Evolutionary conservation across 1,139 yeast genomes (phyloP).

Genomic region (Spathaspora sp.): DNA sequence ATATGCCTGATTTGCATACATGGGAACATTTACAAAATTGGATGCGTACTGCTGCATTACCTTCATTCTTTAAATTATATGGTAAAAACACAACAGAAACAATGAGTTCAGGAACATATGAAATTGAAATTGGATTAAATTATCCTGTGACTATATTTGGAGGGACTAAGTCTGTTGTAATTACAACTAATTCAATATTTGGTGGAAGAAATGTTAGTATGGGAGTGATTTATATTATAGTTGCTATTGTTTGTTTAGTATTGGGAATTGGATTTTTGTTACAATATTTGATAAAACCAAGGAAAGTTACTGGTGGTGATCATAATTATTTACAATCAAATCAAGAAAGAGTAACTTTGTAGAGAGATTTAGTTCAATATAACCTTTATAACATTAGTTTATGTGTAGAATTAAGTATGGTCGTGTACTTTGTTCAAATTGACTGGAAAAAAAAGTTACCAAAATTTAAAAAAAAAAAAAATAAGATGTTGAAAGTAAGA

Average conservation of each 20-base stretch:
- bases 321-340: constrained; percentile 38
- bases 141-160: constrained; percentile 71
- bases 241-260: constrained; percentile 53
- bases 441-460: not conserved
- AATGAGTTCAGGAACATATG: constrained; percentile 58
- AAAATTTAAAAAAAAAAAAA: not conserved
- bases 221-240: constrained; percentile 66
- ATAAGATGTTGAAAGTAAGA: not conserved
- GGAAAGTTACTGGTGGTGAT: constrained; percentile 41
- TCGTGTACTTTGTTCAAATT: not conserved
- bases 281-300: constrained; percentile 49
- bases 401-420: not conserved
- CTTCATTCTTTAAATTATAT: constrained; percentile 66
- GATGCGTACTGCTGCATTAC: constrained; percentile 84
- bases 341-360: not conserved
- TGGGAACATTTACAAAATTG: constrained; percentile 62
- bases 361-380: not conserved
- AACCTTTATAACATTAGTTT: not conserved
- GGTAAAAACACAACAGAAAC: constrained; percentile 53
- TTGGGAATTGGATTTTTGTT: constrained; percentile 47
- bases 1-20: constrained; percentile 63
- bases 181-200: constrained; percentile 64
- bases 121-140: constrained; percentile 58
- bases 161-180: constrained; percentile 65
- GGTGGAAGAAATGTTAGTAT: constrained; percentile 72